Base-by-base conservation (phyloP, 371 early-diverging fungal species). In the Mucor circinelloides region DNA sequence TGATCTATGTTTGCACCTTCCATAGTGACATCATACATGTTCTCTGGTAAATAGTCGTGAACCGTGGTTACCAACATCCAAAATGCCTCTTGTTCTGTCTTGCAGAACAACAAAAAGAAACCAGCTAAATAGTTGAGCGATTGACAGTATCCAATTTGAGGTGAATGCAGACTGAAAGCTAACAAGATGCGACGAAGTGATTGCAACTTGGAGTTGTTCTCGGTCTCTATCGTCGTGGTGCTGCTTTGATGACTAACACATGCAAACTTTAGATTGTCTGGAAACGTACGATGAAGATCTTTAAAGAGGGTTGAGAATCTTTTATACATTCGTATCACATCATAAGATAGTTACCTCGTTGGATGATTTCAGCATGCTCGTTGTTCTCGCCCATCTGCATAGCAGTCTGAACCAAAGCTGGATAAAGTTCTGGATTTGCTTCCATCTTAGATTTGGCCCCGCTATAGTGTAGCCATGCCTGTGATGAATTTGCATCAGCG, bases 91-190 rank as follows among this genome's bases (percentile, higher is more conserved):
- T 92, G 91, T 67, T 95, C 95, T 19, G 83, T 76, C n/a, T 88
- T 81, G 70, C 91, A 81, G 61, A 93, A 89, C 6, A 95, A 72
- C 17, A 95, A 77, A 10, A 95, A 82, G 65, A 93, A 80, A 3
- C 92, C 95, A 19, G 84, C 94, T 36, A 95, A 75, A 64, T 92
- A 93, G 63, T 93, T 94, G 68, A 95, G 85, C 4, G 92, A 89
- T 73, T 95, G 94, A 69, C 93, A 92, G 73, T 95, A 95, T 9
- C 94, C 95, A 48, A 94, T 92, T 10, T 87, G 74, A 7, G 90
- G 87, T 21, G 82, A 80, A 66, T 85, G 79, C 23, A 87, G 48
- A 54, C 86, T 83, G 60, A 93, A 95, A 0, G 93, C 91, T 15
- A 88, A 76, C 0, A 95, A 77, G 0, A 95, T 83, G 3, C 91